Percentiles rank a stretch among this genome's conserved stretches.
Evolutionary conservation across 2,329 filamentous ascomycete genomes (phyloP).

Genomic region (Diaporthe sp.): DNA sequence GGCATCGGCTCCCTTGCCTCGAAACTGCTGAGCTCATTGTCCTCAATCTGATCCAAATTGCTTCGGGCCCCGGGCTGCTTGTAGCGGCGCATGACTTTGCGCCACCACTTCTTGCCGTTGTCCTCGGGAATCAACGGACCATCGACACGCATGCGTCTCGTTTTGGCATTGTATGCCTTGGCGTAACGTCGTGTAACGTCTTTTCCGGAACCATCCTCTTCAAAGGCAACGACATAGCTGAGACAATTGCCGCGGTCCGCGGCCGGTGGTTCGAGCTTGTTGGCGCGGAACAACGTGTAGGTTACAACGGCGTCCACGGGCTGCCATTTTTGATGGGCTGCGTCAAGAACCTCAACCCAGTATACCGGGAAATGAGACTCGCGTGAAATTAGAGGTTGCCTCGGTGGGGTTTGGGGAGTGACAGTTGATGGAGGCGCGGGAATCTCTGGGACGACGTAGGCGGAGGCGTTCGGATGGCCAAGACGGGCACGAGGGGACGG

Average conservation of each 20-base stretch:
- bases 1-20: conserved; percentile 86
- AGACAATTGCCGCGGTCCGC: conserved; percentile 81
- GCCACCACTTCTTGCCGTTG: conserved; percentile 59
- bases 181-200: conserved; percentile 92
- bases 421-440: conserved; percentile 50
- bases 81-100: conserved; percentile 60
- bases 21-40: conserved; percentile 76
- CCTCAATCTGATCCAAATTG: conserved; percentile 86
- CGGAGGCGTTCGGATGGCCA: conserved; percentile 65
- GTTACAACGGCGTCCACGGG: conserved; percentile 88
- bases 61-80: conserved; percentile 41
- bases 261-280: conserved; percentile 83
- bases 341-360: conserved; percentile 93
- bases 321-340: conserved; percentile 90
- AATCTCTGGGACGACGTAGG: conserved; percentile 59
- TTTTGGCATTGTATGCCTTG: conserved; percentile 92
- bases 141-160: conserved; percentile 83
- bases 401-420: conserved; percentile 44
- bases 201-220: conserved; percentile 79
- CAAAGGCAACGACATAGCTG: conserved; percentile 87
- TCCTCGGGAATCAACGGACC: conserved; percentile 50
- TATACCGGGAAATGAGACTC: conserved; percentile 87
- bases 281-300: conserved; percentile 78
- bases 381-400: conserved; percentile 53
- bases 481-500: conserved; percentile 59